Conservation (phyloP, 2,329 filamentous ascomycete species). For the Clarireedia paspali region DNA sequence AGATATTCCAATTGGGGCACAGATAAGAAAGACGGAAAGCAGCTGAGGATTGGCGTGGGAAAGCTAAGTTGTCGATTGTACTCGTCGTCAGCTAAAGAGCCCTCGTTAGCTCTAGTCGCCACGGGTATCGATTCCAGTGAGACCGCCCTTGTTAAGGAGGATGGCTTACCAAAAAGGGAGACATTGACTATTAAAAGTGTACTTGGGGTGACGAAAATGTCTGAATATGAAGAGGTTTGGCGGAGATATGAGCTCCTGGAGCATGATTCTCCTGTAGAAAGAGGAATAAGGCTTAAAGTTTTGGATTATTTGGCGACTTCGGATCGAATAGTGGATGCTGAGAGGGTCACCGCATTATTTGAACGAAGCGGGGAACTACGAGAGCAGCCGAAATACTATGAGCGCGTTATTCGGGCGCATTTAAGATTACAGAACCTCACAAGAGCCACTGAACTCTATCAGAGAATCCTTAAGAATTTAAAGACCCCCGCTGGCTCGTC, state of each 20-base stretch:
- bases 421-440: conserved; percentile 33
- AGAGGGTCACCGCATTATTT: conserved; percentile 39
- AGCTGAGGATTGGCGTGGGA: conserved; percentile 12
- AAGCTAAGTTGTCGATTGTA: conserved; percentile 28
- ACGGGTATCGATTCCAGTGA: not conserved
- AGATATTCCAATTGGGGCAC: conserved; percentile 23
- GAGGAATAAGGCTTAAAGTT: conserved; percentile 18
- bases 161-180: not conserved
- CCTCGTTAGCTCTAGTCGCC: not conserved
- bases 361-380: conserved; percentile 23
- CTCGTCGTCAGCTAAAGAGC: conserved; percentile 26
- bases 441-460: conserved; percentile 27
- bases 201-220: conserved; percentile 14
- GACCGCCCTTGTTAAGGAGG: too few relatives aligned
- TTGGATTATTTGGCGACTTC: conserved; percentile 36
- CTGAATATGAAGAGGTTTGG: conserved; percentile 35
- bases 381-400: conserved; percentile 37
- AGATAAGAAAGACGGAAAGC: conserved; percentile 22
- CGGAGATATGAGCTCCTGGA: conserved; percentile 29
- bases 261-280: conserved; percentile 14
- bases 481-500: conserved; percentile 17
- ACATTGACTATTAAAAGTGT: conserved; percentile 4
- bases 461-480: conserved; percentile 13
- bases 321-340: conserved; percentile 30
- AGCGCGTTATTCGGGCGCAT: conserved; percentile 36